Evolutionary conservation across 2,329 filamentous ascomycete species (phyloP).

Genomic region (Akanthomyces lecanii): DNA sequence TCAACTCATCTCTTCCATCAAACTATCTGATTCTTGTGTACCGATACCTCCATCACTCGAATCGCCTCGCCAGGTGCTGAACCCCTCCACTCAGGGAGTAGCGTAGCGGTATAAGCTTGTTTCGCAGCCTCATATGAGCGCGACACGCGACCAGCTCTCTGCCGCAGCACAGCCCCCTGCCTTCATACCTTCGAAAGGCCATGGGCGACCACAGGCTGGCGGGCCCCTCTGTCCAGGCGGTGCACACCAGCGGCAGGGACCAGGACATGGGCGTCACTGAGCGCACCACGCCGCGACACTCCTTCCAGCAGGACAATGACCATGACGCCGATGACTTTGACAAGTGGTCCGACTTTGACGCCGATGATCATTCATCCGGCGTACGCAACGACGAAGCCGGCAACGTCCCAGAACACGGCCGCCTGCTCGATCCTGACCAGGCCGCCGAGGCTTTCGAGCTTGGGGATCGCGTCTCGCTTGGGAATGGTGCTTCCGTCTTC

Average conservation of each 20-base stretch:
- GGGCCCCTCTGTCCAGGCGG: not conserved
- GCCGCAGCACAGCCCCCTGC: not conserved
- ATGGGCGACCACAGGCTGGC: conserved; percentile 5
- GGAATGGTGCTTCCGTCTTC: conserved; percentile 25
- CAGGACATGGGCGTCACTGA: not conserved
- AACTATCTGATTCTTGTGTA: not conserved
- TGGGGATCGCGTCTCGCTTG: conserved; percentile 15
- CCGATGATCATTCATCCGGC: conserved; percentile 29
- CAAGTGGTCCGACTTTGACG: conserved; percentile 11
- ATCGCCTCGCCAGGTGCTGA: not conserved
- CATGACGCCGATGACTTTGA: not conserved
- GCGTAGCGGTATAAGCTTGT: not conserved
- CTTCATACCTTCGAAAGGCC: not conserved
- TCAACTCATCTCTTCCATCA: not conserved
- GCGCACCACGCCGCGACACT: conserved; percentile 15
- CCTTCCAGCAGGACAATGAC: conserved; percentile 2
- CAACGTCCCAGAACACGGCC: conserved; percentile 50
- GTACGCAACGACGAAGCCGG: conserved; percentile 38
- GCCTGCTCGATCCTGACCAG: conserved; percentile 51
- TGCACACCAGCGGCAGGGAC: conserved; percentile 10
- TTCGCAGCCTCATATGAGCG: not conserved
- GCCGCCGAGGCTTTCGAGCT: conserved; percentile 24
- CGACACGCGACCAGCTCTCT: not conserved
- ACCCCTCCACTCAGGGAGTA: not conserved
- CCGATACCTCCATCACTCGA: not conserved